A percentile compares a stretch with the other conserved stretches of the same genome.
Conservation (phyloP, 2,329 filamentous ascomycete genomes). For the Cercospora citrullina region DNA sequence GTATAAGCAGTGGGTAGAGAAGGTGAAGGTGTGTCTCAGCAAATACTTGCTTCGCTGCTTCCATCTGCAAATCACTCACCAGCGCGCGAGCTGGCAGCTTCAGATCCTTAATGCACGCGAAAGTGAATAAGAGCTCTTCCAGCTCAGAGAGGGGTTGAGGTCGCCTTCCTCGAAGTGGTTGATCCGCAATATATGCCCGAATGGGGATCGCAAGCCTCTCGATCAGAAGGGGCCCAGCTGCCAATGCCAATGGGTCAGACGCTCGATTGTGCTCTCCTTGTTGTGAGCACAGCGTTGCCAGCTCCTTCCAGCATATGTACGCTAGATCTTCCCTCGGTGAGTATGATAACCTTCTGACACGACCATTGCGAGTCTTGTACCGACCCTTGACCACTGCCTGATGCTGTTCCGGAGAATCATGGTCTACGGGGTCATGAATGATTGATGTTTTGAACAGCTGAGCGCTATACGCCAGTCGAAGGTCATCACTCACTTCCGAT, state of each 20-base stretch:
- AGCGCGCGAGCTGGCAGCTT: slow-evolving; percentile 60
- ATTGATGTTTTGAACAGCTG: slow-evolving; percentile 80
- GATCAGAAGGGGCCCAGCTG: slow-evolving; percentile 77
- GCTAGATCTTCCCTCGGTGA: slow-evolving; percentile 69
- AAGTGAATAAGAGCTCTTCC: slow-evolving; percentile 72
- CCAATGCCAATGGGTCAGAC: slow-evolving; percentile 66
- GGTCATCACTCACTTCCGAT: slow-evolving; percentile 62
- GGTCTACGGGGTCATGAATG: slow-evolving; percentile 64
- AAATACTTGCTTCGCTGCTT: slow-evolving; percentile 12
- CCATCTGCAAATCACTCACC: slow-evolving; percentile 9
- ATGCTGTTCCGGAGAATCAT: slow-evolving; percentile 55
- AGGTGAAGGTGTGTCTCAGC: slow-evolving; percentile 72
- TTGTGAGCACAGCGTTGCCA: slow-evolving; percentile 48
- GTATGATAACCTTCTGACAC: slow-evolving; percentile 67
- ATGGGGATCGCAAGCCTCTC: slow-evolving; percentile 77
- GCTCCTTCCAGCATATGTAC: slow-evolving; percentile 76
- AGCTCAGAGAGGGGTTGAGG: slow-evolving; percentile 82
- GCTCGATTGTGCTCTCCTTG: slow-evolving; percentile 37
- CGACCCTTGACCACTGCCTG: slow-evolving; percentile 61
- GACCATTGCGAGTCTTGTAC: slow-evolving; percentile 66
- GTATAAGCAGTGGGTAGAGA: slow-evolving; percentile 75
- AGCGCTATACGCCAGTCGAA: slow-evolving; percentile 68
- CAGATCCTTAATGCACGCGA: slow-evolving; percentile 66
- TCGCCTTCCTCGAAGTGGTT: slow-evolving; percentile 83
- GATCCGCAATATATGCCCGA: slow-evolving; percentile 85